Evolutionary conservation across 192 early-diverging fungal species (phyloP).

Genomic region (Rhizophagus clarus): DNA sequence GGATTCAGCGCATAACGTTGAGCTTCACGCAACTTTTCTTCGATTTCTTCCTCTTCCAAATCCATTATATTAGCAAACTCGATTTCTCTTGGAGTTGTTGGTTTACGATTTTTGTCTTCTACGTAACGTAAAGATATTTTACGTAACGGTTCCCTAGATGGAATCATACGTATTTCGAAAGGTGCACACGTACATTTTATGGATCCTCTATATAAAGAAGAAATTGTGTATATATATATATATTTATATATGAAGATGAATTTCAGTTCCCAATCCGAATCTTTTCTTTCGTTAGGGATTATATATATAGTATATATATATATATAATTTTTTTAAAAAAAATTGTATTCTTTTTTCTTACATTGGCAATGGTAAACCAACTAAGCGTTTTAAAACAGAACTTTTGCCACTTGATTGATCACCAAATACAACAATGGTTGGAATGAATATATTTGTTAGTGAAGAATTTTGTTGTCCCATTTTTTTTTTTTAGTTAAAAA

Average conservation of each 20-base stretch:
- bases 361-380: not conserved
- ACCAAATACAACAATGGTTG: not conserved
- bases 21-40: not conserved
- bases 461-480: not conserved
- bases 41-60: not conserved
- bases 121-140: not conserved
- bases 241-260: too few relatives aligned
- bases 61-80: not conserved
- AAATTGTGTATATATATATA: too few relatives aligned
- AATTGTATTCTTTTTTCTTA: not conserved
- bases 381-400: not conserved
- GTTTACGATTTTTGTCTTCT: not conserved
- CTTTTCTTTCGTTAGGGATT: too few relatives aligned
- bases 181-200: not conserved
- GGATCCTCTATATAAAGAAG: not conserved
- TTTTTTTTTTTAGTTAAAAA: too few relatives aligned
- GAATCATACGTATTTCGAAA: not conserved
- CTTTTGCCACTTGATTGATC: not conserved
- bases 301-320: too few relatives aligned
- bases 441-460: not conserved
- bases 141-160: not conserved
- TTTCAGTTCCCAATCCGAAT: too few relatives aligned
- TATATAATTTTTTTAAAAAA: too few relatives aligned
- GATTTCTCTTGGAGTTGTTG: not conserved
- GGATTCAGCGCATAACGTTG: not conserved